Percentiles rank a stretch among this genome's conserved stretches.
These are phyloP conservation scores for Neoboletus brunneissimus DNA, from an alignment of 768 basidiomycete genomes.

Conservation along the genomic window DNA sequence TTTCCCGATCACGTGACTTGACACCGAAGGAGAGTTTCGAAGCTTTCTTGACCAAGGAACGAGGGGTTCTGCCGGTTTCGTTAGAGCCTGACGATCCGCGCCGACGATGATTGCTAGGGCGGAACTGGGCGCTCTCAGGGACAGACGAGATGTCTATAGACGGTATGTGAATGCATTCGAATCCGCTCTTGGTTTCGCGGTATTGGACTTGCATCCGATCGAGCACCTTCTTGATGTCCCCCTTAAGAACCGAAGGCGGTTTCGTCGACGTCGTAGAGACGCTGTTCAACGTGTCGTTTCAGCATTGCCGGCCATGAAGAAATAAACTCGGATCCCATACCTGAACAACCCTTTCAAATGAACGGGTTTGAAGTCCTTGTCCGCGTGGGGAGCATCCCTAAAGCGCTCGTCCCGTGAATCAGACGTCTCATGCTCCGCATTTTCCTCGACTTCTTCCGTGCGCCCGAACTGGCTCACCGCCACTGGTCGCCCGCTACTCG, in stretches of 20 bases:
- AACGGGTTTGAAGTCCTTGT: slow-evolving; percentile 88
- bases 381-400: slow-evolving; percentile 46
- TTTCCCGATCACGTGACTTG: slow-evolving; percentile 49
- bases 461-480: slow-evolving; percentile 49
- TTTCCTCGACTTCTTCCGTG: slow-evolving; percentile 47
- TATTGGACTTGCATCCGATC: slow-evolving; percentile 96
- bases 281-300: slow-evolving; percentile 36
- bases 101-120: slow-evolving; percentile 38
- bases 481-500: slow-evolving; percentile 26
- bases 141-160: slow-evolving; percentile 89
- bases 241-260: slow-evolving; percentile 71
- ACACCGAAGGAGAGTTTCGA: slow-evolving; percentile 77
- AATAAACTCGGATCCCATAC: slow-evolving; percentile 35
- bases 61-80: slow-evolving; percentile 48
- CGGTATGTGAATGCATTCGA: slow-evolving; percentile 94
- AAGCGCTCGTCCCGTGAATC: slow-evolving; percentile 42
- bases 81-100: slow-evolving; percentile 49
- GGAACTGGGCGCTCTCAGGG: slow-evolving; percentile 38
- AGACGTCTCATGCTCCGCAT: slow-evolving; percentile 41
- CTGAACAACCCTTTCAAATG: slow-evolving; percentile 96
- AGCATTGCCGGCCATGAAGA: slow-evolving; percentile 1
- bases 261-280: slow-evolving; percentile 97
- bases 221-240: slow-evolving; percentile 81
- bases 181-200: slow-evolving; percentile 84
- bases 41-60: slow-evolving; percentile 66